A percentile compares a stretch with the other conserved stretches of the same genome.
These are phyloP conservation scores for Rhizophora apiculata DNA, from an alignment of 345 rosid species.

Conservation along the genomic window DNA sequence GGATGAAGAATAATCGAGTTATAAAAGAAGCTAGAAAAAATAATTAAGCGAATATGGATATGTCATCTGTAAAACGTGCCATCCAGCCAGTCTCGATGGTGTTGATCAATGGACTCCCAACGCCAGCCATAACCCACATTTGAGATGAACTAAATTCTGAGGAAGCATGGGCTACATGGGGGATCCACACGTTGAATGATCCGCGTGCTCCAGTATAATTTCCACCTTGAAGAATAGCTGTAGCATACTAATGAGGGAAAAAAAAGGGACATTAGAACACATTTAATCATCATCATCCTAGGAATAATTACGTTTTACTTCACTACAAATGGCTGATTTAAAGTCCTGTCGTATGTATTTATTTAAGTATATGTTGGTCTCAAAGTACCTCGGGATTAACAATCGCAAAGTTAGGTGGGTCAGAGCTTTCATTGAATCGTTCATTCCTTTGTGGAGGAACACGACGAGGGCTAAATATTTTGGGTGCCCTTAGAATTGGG, in stretches of 20 bases:
- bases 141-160: not conserved
- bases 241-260: not conserved
- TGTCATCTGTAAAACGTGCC: not conserved
- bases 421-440: not conserved
- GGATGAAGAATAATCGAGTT: not conserved
- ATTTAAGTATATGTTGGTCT: not conserved
- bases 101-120: not conserved
- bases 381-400: slow-evolving; percentile 16
- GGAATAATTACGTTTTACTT: no score
- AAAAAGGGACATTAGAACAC: no score
- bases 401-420: not conserved
- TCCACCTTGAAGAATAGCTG: not conserved
- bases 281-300: no score
- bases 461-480: not conserved
- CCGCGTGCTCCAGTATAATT: not conserved
- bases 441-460: not conserved
- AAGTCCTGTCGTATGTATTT: not conserved
- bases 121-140: not conserved
- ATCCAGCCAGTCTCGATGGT: not conserved
- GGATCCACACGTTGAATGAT: not conserved
- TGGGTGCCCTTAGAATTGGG: slow-evolving; percentile 20
- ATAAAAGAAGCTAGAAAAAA: not conserved
- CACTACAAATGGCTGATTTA: no score
- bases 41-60: not conserved
- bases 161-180: not conserved